Evolutionary conservation across 108 stramenopile species (phyloP).

Genomic region (Skeletonema menzelii): DNA sequence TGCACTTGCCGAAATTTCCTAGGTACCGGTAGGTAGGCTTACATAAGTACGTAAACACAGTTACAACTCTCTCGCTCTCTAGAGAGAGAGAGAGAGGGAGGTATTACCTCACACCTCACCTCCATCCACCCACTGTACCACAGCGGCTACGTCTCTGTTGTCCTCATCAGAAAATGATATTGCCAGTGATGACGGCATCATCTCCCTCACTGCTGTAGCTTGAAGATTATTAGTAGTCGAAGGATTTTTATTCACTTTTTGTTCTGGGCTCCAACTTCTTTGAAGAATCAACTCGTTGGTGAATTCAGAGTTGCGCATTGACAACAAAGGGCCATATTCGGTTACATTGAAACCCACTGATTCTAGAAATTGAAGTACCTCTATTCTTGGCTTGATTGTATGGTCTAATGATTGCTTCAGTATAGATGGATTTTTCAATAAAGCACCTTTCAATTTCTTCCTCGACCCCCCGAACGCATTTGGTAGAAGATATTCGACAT

Average conservation of each 20-base stretch:
- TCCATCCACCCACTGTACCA: slow-evolving; percentile 43
- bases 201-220: slow-evolving; percentile 3
- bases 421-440: slow-evolving; percentile 12
- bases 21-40: no score
- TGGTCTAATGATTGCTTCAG: slow-evolving; percentile 18
- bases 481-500: slow-evolving; percentile 25
- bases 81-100: no score
- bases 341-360: slow-evolving; percentile 21
- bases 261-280: slow-evolving; percentile 19
- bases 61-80: no score
- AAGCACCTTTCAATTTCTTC: slow-evolving; percentile 13
- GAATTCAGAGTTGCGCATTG: slow-evolving; percentile 5
- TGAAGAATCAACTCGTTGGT: slow-evolving; percentile 17
- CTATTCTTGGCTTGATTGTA: slow-evolving; percentile 16
- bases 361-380: slow-evolving; percentile 10
- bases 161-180: slow-evolving; percentile 23
- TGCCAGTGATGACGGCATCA: slow-evolving; percentile 5
- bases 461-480: slow-evolving; percentile 21
- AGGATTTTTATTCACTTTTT: neutral
- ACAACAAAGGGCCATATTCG: slow-evolving; percentile 19
- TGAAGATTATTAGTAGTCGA: neutral
- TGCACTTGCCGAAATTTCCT: no score
- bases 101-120: no score
- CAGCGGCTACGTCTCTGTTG: slow-evolving; percentile 23
- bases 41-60: no score